Evolutionary conservation across 768 basidiomycete genomes (phyloP).

Genomic region (Mycena galericulata): DNA sequence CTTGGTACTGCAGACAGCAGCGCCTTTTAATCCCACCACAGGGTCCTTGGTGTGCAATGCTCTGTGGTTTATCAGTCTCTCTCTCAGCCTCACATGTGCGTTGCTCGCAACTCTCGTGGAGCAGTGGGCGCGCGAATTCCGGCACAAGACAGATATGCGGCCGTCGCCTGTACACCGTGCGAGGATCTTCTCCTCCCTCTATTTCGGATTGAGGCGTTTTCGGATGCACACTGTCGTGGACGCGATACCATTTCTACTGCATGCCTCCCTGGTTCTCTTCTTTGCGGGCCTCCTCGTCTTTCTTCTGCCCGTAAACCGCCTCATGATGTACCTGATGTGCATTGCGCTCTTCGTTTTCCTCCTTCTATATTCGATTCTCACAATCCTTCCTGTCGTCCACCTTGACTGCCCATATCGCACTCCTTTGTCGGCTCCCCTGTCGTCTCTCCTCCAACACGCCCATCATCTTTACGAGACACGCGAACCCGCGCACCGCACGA

Average conservation of each 20-base stretch:
- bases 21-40: background rate
- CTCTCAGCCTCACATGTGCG: slow-evolving; percentile 20
- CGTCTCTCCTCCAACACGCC: background rate
- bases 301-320: slow-evolving; percentile 5
- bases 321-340: slow-evolving; percentile 9
- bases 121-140: slow-evolving; percentile 18
- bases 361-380: background rate
- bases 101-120: slow-evolving; percentile 21
- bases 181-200: slow-evolving; percentile 8
- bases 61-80: slow-evolving; percentile 18
- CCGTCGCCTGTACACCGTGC: slow-evolving; percentile 5
- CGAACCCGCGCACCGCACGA: background rate
- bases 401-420: slow-evolving; percentile 17
- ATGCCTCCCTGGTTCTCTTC: slow-evolving; percentile 19
- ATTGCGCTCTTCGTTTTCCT: background rate
- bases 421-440: slow-evolving; percentile 3
- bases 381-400: background rate
- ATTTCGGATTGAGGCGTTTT: slow-evolving; percentile 17
- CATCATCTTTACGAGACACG: background rate
- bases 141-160: slow-evolving; percentile 9
- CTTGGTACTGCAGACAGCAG: background rate
- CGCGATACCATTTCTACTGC: slow-evolving; percentile 15
- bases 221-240: slow-evolving; percentile 21
- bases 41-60: slow-evolving; percentile 2
- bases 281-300: slow-evolving; percentile 17